Evolutionary conservation across 345 rosid species (phyloP).

Genomic region (Diplotaxis tenuifolia): DNA sequence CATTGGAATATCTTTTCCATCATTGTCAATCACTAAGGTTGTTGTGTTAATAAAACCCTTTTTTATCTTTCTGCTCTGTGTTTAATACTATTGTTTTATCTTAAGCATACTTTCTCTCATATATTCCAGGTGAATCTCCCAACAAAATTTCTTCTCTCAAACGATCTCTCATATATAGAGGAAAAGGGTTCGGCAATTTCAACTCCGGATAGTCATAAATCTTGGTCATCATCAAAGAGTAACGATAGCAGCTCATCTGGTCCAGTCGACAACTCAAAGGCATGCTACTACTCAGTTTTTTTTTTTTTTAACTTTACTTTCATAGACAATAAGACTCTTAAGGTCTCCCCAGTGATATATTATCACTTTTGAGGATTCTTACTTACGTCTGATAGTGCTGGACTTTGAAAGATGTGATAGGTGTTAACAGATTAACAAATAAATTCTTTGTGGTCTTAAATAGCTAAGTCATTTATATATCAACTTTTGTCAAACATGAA

Average conservation of each 20-base stretch:
- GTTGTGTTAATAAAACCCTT: too few species aligned
- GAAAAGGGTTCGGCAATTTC: conserved; percentile 42
- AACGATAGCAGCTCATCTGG: conserved; percentile 36
- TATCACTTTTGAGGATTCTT: neutral
- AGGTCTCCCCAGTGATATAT: neutral
- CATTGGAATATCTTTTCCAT: conserved; percentile 74
- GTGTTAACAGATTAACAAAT: neutral
- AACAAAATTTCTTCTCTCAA: conserved; percentile 47
- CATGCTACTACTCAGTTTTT: conserved; percentile 30
- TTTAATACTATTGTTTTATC: conserved; percentile 1
- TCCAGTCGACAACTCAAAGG: conserved; percentile 52
- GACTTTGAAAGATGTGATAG: too few species aligned
- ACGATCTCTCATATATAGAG: conserved; percentile 48
- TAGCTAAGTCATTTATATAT: conserved; percentile 7
- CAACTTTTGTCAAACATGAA: neutral
- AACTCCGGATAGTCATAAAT: conserved; percentile 43
- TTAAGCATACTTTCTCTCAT: neutral
- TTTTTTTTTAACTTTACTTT: neutral
- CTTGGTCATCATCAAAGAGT: conserved; percentile 39
- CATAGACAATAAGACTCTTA: neutral
- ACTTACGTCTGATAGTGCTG: too few species aligned
- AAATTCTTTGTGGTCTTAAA: neutral
- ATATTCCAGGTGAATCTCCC: conserved; percentile 62
- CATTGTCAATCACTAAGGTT: conserved; percentile 73
- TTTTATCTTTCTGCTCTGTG: conserved; percentile 7